Evolutionary conservation across 2,329 filamentous ascomycete species (phyloP), one percentile per base, ranked within the genome.

Genomic region (Neonectria magnoliae): DNA sequence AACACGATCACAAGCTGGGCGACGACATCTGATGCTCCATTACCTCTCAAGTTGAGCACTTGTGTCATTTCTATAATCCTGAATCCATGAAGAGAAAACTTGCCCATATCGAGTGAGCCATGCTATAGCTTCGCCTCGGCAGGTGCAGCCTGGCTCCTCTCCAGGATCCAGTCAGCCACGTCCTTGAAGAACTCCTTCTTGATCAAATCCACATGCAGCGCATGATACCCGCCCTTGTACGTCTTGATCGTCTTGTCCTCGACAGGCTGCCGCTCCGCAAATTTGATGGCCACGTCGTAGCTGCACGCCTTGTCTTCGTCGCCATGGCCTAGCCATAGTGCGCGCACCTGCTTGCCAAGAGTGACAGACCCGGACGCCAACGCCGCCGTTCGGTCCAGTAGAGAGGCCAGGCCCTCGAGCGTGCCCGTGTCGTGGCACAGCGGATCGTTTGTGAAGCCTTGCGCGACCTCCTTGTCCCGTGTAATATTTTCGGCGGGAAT

Each of bases 351-450:
- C 25, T 81, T 76, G 77, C 87, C 77, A 75, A 88, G 77, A 68
- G 72, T 80, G 31, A 88, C 78, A 55, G 81, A 84, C 3, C 90
- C 91, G 6, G 77, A 80, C 5, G 87, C 80, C 65, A 97, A 79
- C 57, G 83, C 83, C 5, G 80, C 80, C 1, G 90, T 90, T 27
- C 94, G 87, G 76, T 97, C 93, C 68, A 98, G 81, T 85, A 97
- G 85, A 0, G 88, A 90, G 0, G 91, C 86, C 36, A 97, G 77
- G 1, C 92, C 92, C 77, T 94, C 90, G n/a, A 97, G 83, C 7
- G 94, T 97, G 38, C 93, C 94, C 2, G 89, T 95, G 77, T 95
- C 86, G 79, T 97, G 94, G 78, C 90, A 89, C 57, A 97, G 82
- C 54, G 83, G 75, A 78, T 98, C 94, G 31, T 87, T 84, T 2